phyloP scores from a whole-genome alignment of 352 stramenopile species.

The Phytopythium cucurbitacearum region DNA sequence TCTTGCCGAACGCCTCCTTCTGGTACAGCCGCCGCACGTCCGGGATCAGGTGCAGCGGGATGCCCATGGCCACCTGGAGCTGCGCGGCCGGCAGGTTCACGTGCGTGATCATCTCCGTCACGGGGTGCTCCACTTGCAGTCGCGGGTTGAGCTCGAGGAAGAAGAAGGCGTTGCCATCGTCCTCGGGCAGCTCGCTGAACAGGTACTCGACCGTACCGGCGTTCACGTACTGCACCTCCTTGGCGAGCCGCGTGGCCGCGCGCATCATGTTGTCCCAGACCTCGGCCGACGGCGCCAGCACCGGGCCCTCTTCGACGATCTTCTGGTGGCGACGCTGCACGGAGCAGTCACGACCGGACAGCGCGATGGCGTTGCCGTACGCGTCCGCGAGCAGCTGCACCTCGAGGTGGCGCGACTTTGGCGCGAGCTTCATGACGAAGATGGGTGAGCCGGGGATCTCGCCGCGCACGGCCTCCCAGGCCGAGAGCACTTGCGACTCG shows the following conservation, averaged over 20 bases:
- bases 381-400: conserved; percentile 99
- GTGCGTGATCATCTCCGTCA: conserved; percentile 99
- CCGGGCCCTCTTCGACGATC: conserved; percentile 99
- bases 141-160: conserved; percentile 99
- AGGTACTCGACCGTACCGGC: conserved; percentile 99
- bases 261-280: conserved; percentile 99
- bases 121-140: conserved; percentile 98
- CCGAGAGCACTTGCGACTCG: conserved; percentile 88
- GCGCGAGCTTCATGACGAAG: conserved; percentile 99
- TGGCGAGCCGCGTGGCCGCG: conserved; percentile 94
- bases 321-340: conserved; percentile 99
- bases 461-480: conserved; percentile 96
- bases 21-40: conserved; percentile 98
- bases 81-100: conserved; percentile 97
- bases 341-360: conserved; percentile 99
- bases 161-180: conserved; percentile 94
- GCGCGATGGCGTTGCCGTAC: conserved; percentile 97
- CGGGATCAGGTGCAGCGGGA: conserved; percentile 98
- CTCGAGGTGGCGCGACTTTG: conserved; percentile 97
- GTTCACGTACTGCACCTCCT: conserved; percentile 99
- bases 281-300: conserved; percentile 90
- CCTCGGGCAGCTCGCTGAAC: conserved; percentile 93
- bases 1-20: conserved; percentile 90
- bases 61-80: conserved; percentile 99
- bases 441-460: conserved; percentile 99